Conservation (phyloP, 2,329 filamentous ascomycete genomes). For the Fusarium domesticum region DNA sequence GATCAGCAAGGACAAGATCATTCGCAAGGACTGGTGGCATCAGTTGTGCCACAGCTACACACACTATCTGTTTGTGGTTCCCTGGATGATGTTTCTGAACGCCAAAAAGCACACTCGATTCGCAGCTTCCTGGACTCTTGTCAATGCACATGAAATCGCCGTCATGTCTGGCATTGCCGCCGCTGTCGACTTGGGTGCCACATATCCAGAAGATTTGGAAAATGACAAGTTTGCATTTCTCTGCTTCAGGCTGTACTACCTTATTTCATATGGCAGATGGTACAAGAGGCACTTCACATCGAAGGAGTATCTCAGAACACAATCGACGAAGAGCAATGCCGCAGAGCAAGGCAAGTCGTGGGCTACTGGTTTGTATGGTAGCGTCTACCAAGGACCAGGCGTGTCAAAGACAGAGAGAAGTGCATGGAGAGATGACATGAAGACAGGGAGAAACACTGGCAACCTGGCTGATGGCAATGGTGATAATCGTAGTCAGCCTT, state of each 20-base stretch:
- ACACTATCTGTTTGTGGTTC: conserved; percentile 11
- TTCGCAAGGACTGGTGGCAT: conserved; percentile 20
- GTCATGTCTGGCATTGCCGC: conserved; percentile 18
- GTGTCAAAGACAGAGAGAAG: conserved; percentile 50
- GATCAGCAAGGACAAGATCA: conserved; percentile 14
- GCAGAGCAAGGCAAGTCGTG: conserved; percentile 47
- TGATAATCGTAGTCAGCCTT: conserved; percentile 34
- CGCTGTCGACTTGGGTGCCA: conserved; percentile 11
- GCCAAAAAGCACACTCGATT: conserved; percentile 17
- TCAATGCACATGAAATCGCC: conserved; percentile 9
- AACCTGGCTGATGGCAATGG: conserved; percentile 34
- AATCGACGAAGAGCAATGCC: conserved; percentile 37
- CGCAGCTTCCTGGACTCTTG: conserved; percentile 9
- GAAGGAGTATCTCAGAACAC: conserved; percentile 11
- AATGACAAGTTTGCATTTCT: conserved; percentile 60
- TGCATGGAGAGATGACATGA: conserved; percentile 46
- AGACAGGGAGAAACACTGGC: conserved; percentile 35
- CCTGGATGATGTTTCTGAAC: conserved; percentile 17
- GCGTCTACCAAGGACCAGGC: conserved; percentile 58
- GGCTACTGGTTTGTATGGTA: conserved; percentile 57
- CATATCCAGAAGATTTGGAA: conserved; percentile 48
- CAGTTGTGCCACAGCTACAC: conserved; percentile 15
- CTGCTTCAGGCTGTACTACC: conserved; percentile 59
- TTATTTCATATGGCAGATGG: conserved; percentile 60
- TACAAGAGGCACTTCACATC: conserved; percentile 42